Percentiles rank a stretch among this genome's conserved stretches.
These are phyloP conservation scores for Neospermospora avenae DNA, from an alignment of 2,329 filamentous ascomycete genomes.

Conservation along the genomic window DNA sequence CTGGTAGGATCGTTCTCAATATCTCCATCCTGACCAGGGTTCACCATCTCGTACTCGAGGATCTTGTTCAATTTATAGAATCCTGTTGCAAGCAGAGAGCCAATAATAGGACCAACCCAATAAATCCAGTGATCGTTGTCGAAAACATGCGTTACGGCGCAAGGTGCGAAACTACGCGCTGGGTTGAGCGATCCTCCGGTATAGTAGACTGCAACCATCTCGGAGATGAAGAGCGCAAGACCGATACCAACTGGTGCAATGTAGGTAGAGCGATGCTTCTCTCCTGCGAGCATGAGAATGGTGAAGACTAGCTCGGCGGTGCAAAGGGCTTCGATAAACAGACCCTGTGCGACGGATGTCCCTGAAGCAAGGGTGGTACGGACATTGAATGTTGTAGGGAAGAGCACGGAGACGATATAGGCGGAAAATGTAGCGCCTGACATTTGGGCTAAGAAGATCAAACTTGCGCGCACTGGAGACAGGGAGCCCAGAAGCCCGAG, in stretches of 20 bases:
- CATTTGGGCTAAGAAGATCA: constrained; percentile 37
- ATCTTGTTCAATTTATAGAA: constrained; percentile 50
- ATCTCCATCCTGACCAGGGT: constrained; percentile 46
- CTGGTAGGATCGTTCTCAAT: constrained; percentile 42
- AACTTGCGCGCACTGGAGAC: constrained; percentile 31
- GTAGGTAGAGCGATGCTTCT: constrained; percentile 46
- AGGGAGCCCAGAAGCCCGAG: constrained; percentile 37
- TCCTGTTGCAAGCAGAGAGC: constrained; percentile 45
- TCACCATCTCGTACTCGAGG: constrained; percentile 50
- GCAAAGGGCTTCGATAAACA: constrained; percentile 49
- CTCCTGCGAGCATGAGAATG: constrained; percentile 43
- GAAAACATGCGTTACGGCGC: constrained; percentile 43
- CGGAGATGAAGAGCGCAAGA: constrained; percentile 45
- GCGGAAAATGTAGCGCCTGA: constrained; percentile 36
- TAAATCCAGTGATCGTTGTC: constrained; percentile 48
- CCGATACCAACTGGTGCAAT: constrained; percentile 49
- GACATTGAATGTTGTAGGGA: constrained; percentile 34
- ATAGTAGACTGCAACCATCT: constrained; percentile 39
- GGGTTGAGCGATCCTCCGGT: constrained; percentile 50
- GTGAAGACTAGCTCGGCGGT: constrained; percentile 48
- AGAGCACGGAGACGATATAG: constrained; percentile 40
- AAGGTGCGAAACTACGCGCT: constrained; percentile 44
- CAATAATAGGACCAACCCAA: constrained; percentile 50
- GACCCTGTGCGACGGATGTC: constrained; percentile 42
- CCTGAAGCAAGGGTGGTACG: constrained; percentile 41